These are phyloP conservation scores for Candida maesae DNA, from an alignment of 805 yeast species.

Conservation along the genomic window DNA sequence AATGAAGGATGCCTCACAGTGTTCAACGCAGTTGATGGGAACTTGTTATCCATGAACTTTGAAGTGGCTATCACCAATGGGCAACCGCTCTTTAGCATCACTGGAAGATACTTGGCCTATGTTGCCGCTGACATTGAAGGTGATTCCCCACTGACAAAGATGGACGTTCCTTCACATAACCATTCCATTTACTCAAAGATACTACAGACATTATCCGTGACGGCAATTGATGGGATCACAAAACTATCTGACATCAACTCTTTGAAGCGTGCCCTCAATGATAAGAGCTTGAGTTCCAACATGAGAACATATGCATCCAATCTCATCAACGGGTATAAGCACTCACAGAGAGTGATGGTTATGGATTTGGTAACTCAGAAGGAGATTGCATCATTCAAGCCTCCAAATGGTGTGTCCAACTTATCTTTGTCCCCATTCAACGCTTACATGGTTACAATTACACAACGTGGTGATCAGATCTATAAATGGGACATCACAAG, in stretches of 20 bases:
- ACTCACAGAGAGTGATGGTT: constrained; percentile 35
- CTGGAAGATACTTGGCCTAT: constrained; percentile 37
- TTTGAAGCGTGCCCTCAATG: constrained; percentile 13
- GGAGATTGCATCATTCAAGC: constrained; percentile 42
- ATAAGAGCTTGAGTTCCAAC: constrained; percentile 12
- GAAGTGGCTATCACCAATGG: constrained; percentile 27
- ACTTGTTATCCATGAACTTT: constrained; percentile 17
- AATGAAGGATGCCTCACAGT: constrained; percentile 28
- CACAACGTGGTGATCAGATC: constrained; percentile 56
- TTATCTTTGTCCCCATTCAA: constrained; percentile 62
- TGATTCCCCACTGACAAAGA: constrained; percentile 7
- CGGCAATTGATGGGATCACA: constrained; percentile 49
- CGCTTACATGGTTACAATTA: constrained; percentile 48
- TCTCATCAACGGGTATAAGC: constrained; percentile 20
- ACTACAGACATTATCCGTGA: constrained; percentile 44
- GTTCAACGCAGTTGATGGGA: constrained; percentile 19
- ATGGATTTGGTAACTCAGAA: constrained; percentile 43
- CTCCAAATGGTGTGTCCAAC: constrained; percentile 60
- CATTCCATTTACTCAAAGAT: constrained; percentile 28
- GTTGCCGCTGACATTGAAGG: constrained; percentile 28
- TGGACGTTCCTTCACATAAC: constrained; percentile 21
- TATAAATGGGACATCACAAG: constrained; percentile 61
- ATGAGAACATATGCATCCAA: constrained; percentile 14
- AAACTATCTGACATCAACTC: constrained; percentile 40
- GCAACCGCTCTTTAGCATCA: constrained; percentile 40